Evolutionary conservation across 192 early-diverging fungal species (phyloP).

Genomic region (Jimgerdemannia lactiflua): DNA sequence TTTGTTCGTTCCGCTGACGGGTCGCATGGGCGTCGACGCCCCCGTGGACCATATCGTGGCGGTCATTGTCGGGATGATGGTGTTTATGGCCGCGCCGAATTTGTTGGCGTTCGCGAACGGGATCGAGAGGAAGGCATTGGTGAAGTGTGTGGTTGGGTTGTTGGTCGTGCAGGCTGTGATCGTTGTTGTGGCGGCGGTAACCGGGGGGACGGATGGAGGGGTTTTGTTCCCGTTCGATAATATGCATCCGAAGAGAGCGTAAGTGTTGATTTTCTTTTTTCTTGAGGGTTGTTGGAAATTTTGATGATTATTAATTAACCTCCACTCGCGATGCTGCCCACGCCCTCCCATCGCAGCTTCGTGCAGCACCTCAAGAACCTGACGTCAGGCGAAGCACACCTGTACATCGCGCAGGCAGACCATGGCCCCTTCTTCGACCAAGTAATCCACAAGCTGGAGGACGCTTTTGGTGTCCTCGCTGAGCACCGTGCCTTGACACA

Average conservation of each 20-base stretch:
- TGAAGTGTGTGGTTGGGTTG: slow-evolving; percentile 19
- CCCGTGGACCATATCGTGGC: slow-evolving; percentile 64
- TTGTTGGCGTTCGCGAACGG: slow-evolving; percentile 53
- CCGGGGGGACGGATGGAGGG: slow-evolving; percentile 12
- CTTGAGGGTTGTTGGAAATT: background rate
- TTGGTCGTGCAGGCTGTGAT: slow-evolving; percentile 24
- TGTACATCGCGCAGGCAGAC: slow-evolving; percentile 60
- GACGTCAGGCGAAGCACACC: slow-evolving; percentile 48
- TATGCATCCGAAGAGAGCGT: slow-evolving; percentile 62
- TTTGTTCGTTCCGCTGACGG: slow-evolving; percentile 67
- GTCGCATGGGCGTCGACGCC: slow-evolving; percentile 61
- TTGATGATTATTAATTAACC: background rate
- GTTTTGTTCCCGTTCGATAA: slow-evolving; percentile 49
- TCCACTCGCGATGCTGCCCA: background rate
- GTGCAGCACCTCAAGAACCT: slow-evolving; percentile 62
- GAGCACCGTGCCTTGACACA: slow-evolving; percentile 17
- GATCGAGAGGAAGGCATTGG: slow-evolving; percentile 32
- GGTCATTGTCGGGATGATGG: slow-evolving; percentile 47
- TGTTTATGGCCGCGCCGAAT: slow-evolving; percentile 37
- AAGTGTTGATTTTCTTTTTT: slow-evolving; percentile 2
- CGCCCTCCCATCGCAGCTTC: slow-evolving; percentile 32
- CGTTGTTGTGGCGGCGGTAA: slow-evolving; percentile 30
- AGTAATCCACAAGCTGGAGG: slow-evolving; percentile 39
- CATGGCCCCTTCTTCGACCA: slow-evolving; percentile 40
- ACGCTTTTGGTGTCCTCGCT: slow-evolving; percentile 31